These are phyloP conservation scores for Wickerhamiella slavikovae DNA, from an alignment of 805 yeast species.

Conservation along the genomic window DNA sequence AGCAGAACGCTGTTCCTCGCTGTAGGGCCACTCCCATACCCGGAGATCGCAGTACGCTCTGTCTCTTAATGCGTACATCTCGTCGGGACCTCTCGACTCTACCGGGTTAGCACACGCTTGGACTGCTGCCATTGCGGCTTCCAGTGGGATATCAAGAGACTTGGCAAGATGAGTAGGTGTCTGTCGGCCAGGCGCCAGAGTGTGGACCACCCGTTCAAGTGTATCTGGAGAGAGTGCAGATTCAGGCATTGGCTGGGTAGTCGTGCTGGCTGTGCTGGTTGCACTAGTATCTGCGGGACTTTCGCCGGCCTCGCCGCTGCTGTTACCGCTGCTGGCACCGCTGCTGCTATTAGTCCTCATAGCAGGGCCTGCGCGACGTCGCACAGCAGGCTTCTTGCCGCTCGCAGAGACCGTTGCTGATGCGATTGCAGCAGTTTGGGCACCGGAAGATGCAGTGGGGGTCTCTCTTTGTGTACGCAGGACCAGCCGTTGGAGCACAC, in stretches of 20 bases:
- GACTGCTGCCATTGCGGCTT: slow-evolving; percentile 16
- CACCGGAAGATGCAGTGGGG: not conserved
- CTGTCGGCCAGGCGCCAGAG: slow-evolving; percentile 30
- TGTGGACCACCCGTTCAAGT: slow-evolving; percentile 21
- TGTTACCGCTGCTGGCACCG: not conserved
- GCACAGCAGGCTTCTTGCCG: not conserved
- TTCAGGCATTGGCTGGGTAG: not conserved
- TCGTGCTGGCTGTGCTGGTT: not conserved
- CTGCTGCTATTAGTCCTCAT: not conserved
- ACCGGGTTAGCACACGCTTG: slow-evolving; percentile 16
- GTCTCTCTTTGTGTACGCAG: not conserved
- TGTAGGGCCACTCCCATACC: slow-evolving; percentile 21
- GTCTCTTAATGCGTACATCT: slow-evolving; percentile 12
- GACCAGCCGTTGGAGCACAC: slow-evolving; percentile 6
- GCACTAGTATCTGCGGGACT: too few relatives aligned
- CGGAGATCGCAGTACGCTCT: slow-evolving; percentile 15
- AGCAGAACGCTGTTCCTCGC: slow-evolving; percentile 14
- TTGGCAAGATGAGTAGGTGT: slow-evolving; percentile 16
- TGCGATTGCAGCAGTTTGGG: not conserved
- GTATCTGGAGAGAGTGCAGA: not conserved
- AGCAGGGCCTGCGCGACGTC: not conserved
- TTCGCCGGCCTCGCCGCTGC: too few relatives aligned
- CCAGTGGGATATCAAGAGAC: slow-evolving; percentile 13
- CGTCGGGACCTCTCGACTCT: slow-evolving; percentile 13
- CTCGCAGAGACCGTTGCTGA: not conserved